Conservation (phyloP, 441 rosid genomes). For the Biscutella auriculata region DNA sequence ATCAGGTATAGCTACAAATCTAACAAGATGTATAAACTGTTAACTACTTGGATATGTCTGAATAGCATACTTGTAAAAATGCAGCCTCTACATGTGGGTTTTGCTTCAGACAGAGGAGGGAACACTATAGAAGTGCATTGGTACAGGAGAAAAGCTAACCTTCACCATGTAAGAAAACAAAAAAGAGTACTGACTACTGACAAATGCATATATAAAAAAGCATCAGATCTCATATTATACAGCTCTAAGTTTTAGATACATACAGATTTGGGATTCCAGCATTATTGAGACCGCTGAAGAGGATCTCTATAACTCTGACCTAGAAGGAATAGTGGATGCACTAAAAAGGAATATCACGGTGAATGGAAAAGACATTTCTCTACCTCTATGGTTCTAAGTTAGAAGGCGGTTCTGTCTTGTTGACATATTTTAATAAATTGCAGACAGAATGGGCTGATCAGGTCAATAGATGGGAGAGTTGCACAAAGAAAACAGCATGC, state of each 20-base stretch:
- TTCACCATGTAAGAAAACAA: slow-evolving; percentile 61
- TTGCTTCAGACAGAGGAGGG: slow-evolving; percentile 68
- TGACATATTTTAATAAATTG: slow-evolving; percentile 1
- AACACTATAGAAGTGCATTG: slow-evolving; percentile 76
- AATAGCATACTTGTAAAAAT: background rate
- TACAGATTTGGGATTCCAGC: slow-evolving; percentile 64
- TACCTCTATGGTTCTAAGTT: background rate
- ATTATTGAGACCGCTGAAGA: slow-evolving; percentile 66
- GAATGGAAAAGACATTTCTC: background rate
- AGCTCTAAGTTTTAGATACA: background rate
- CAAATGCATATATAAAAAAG: background rate
- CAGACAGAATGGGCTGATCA: slow-evolving; percentile 61
- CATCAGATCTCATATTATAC: background rate
- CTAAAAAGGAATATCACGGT: slow-evolving; percentile 63
- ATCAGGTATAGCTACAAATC: slow-evolving; percentile 38
- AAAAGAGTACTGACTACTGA: no score
- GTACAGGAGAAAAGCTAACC: slow-evolving; percentile 64
- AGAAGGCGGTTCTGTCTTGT: background rate
- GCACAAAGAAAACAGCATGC: slow-evolving; percentile 44
- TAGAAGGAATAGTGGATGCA: slow-evolving; percentile 46
- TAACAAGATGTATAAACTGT: background rate
- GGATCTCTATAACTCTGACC: slow-evolving; percentile 33
- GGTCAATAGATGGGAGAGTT: slow-evolving; percentile 52
- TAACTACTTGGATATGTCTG: background rate
- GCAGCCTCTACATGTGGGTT: slow-evolving; percentile 77